Conservation (phyloP, 208 protist genomes). For the Trypanosoma cruzi region DNA sequence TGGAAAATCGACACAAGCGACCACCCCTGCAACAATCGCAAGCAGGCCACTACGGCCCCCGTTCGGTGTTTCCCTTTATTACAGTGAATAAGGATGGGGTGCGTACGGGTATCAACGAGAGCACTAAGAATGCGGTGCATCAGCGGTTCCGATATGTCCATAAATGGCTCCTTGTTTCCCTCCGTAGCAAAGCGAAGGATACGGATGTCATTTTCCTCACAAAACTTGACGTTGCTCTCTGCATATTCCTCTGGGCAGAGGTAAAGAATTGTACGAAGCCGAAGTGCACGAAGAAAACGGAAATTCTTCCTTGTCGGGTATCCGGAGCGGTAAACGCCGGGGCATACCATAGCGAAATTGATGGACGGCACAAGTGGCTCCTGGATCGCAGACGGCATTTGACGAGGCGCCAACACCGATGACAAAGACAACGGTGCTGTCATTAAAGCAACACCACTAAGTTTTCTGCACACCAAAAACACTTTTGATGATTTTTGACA, state of each 20-base stretch:
- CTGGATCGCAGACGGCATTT: constrained; percentile 15
- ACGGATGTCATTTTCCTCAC: constrained; percentile 78
- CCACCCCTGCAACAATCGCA: constrained; percentile 95
- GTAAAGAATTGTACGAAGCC: constrained; percentile 94
- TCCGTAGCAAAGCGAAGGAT: constrained; percentile 95
- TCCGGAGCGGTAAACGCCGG: constrained; percentile 95
- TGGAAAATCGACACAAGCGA: constrained; percentile 96
- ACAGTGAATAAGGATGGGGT: constrained; percentile 97
- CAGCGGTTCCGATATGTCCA: constrained; percentile 94
- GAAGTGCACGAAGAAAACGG: constrained; percentile 94
- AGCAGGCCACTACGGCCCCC: constrained; percentile 93
- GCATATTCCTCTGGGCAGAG: constrained; percentile 95
- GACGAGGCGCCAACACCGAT: constrained; percentile 14
- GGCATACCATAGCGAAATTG: constrained; percentile 97
- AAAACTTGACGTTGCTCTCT: constrained; percentile 94
- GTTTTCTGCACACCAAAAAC: not conserved
- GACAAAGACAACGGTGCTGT: constrained; percentile 5
- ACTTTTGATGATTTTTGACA: not conserved
- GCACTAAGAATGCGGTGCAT: constrained; percentile 86
- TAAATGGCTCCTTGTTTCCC: constrained; percentile 98
- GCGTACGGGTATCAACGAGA: constrained; percentile 92
- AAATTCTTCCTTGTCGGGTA: constrained; percentile 98
- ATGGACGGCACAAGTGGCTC: constrained; percentile 84
- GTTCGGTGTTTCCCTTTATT: constrained; percentile 98
- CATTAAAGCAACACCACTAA: not conserved